Evolutionary conservation across 768 basidiomycete species (phyloP).

Genomic region (Lactarius sanguifluus): DNA sequence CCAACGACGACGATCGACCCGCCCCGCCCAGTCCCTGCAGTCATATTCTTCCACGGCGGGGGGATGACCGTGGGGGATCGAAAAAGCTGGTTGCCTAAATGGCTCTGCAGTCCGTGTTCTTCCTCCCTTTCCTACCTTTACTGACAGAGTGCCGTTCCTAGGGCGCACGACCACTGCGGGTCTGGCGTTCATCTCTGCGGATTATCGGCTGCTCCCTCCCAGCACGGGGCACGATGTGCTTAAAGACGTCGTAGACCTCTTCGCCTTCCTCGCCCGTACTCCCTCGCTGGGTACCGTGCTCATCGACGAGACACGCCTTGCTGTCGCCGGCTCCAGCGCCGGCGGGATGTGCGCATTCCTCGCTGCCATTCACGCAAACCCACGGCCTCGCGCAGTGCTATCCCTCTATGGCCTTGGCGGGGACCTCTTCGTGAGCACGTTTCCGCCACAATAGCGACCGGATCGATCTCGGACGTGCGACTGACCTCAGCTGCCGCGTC

Average conservation of each 20-base stretch:
- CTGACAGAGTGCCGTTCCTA: slow-evolving; percentile 31
- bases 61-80: slow-evolving; percentile 61
- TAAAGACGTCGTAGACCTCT: slow-evolving; percentile 57
- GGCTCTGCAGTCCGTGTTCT: slow-evolving; percentile 52
- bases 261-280: slow-evolving; percentile 44
- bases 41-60: slow-evolving; percentile 52
- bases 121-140: slow-evolving; percentile 1
- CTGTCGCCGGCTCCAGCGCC: slow-evolving; percentile 57
- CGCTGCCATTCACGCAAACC: slow-evolving; percentile 52
- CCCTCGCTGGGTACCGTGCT: slow-evolving; percentile 19
- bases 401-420: slow-evolving; percentile 68
- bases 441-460: not conserved
- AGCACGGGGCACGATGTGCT: slow-evolving; percentile 57
- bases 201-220: slow-evolving; percentile 58
- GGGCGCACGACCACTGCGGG: slow-evolving; percentile 50
- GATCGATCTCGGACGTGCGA: not conserved
- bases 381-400: slow-evolving; percentile 54
- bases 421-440: slow-evolving; percentile 45
- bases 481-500: not conserved
- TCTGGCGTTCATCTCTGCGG: slow-evolving; percentile 58
- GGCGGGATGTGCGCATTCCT: slow-evolving; percentile 67
- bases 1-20: slow-evolving; percentile 36
- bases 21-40: slow-evolving; percentile 29
- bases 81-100: slow-evolving; percentile 62
- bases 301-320: slow-evolving; percentile 47